phyloP scores from a whole-genome alignment of 140 eudicot genomes.

The Cichorium intybus region DNA sequence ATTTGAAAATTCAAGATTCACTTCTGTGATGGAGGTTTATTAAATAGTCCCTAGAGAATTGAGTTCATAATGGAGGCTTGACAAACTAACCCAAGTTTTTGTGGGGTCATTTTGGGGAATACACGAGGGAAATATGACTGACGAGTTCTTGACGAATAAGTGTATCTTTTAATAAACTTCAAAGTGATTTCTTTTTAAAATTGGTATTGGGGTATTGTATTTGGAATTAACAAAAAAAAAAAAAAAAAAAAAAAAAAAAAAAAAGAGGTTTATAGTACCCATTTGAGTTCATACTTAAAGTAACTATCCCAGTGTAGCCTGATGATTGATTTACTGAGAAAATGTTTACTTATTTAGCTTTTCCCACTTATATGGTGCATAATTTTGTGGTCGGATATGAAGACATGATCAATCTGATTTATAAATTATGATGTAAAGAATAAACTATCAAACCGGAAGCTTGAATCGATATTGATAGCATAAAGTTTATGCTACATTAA shows the following conservation, averaged over 20 bases:
- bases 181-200: conserved; percentile 16
- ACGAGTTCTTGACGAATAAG: conserved; percentile 13
- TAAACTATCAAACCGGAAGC: too few species aligned
- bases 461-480: too few species aligned
- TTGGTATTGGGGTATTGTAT: conserved; percentile 34
- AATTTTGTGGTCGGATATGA: too few species aligned
- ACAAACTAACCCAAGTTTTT: conserved; percentile 41
- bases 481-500: too few species aligned
- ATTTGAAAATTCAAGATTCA: conserved; percentile 3
- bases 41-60: conserved; percentile 17
- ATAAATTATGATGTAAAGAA: too few species aligned
- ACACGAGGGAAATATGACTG: conserved; percentile 13
- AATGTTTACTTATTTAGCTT: not conserved
- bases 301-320: conserved; percentile 10
- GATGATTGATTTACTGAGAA: conserved; percentile 1
- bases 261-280: not conserved
- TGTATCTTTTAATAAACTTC: conserved; percentile 32
- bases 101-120: conserved; percentile 34
- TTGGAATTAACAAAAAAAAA: conserved; percentile 14
- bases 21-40: conserved; percentile 13
- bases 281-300: not conserved
- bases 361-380: not conserved
- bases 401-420: too few species aligned
- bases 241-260: not conserved
- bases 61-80: conserved; percentile 32